Percentiles rank a stretch among this genome's conserved stretches.
These are phyloP conservation scores for Phaeosphaeriaceae sp. DNA, from an alignment of 2,329 filamentous ascomycete genomes.

Conservation along the genomic window DNA sequence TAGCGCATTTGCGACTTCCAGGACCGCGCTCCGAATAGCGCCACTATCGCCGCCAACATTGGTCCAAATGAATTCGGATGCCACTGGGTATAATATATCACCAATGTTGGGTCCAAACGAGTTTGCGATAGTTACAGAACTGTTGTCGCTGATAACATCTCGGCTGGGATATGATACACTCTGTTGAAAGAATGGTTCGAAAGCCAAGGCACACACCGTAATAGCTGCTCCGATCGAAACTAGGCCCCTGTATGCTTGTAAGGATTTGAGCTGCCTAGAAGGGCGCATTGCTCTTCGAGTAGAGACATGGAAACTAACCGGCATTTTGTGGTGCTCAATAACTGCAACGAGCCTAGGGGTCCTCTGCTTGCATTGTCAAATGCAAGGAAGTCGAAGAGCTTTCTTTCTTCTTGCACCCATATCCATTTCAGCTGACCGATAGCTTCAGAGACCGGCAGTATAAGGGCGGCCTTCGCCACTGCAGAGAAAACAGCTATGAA, in stretches of 20 bases:
- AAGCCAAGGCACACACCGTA: slow-evolving; percentile 20
- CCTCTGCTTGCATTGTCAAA: slow-evolving; percentile 27
- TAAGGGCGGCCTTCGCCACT: slow-evolving; percentile 25
- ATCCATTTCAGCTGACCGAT: slow-evolving; percentile 34
- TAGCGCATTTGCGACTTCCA: slow-evolving; percentile 2
- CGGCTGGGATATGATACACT: slow-evolving; percentile 16
- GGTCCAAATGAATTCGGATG: not conserved
- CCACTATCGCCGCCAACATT: not conserved
- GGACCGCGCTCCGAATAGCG: not conserved
- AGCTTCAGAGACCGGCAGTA: slow-evolving; percentile 26
- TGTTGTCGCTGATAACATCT: not conserved
- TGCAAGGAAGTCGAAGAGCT: slow-evolving; percentile 18
- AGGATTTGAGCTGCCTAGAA: not conserved
- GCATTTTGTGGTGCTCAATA: slow-evolving; percentile 19
- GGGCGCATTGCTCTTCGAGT: not conserved
- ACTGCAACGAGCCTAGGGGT: slow-evolving; percentile 25
- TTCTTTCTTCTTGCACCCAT: slow-evolving; percentile 20
- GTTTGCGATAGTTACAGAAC: not conserved
- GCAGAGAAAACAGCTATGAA: slow-evolving; percentile 25
- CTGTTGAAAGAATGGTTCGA: slow-evolving; percentile 29
- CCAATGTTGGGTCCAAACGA: not conserved
- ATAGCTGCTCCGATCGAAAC: slow-evolving; percentile 19
- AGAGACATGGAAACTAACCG: slow-evolving; percentile 6
- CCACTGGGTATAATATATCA: not conserved
- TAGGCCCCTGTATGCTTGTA: slow-evolving; percentile 8